phyloP scores from a whole-genome alignment of 2,329 filamentous ascomycete species.

The Aureobasidium sp. region DNA sequence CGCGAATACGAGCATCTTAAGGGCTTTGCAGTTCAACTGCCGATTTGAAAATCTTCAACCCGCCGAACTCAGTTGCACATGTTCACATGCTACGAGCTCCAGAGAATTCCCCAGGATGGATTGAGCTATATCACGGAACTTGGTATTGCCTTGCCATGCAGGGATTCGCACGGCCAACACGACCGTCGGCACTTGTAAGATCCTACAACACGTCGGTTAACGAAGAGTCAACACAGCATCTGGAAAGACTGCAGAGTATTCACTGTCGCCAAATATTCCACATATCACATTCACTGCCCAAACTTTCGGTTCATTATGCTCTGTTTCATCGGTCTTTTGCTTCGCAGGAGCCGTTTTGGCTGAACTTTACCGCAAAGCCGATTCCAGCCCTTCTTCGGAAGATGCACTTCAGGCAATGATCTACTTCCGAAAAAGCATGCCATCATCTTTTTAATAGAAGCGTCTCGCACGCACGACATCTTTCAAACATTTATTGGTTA shows the following conservation, averaged over 20 bases:
- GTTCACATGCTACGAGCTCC: neutral
- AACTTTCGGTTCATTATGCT: neutral
- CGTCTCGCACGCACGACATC: neutral
- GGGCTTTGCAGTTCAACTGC: neutral
- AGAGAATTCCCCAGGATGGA: neutral
- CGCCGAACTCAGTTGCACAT: neutral
- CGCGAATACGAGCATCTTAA: neutral
- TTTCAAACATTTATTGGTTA: neutral
- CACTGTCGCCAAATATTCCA: no score
- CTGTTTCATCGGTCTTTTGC: neutral
- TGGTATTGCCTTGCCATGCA: no score
- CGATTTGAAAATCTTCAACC: neutral
- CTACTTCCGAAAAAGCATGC: neutral
- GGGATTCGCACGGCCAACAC: no score
- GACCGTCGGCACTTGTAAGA: no score
- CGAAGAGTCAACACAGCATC: neutral
- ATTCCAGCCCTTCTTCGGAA: neutral
- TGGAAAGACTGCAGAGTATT: no score
- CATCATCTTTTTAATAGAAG: neutral
- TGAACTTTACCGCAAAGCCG: neutral
- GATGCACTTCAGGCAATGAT: neutral
- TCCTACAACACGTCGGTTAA: no score
- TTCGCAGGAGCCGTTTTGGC: neutral
- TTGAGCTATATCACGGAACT: no score
- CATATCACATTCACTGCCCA: neutral